Conservation (phyloP, 441 rosid species). For the Macaranga tanarius region DNA sequence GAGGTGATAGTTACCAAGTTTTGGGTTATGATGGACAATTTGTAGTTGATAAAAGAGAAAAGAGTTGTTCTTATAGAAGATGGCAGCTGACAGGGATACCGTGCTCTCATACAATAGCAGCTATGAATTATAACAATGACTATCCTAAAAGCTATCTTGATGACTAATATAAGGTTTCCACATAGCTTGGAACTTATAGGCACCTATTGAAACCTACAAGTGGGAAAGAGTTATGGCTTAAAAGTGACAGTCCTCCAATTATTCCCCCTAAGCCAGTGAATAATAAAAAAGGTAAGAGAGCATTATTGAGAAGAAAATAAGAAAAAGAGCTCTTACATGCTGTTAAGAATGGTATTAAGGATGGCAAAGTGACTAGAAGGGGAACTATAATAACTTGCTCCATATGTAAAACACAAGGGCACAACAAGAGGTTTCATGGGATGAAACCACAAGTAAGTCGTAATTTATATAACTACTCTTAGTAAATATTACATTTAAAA, state of each 20-base stretch:
- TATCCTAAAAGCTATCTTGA: not conserved
- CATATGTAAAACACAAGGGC: not conserved
- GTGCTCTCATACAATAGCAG: not conserved
- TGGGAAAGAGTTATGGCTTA: not conserved
- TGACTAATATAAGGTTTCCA: not conserved
- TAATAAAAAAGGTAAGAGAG: not conserved
- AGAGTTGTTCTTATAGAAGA: not conserved
- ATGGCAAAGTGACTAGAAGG: not conserved
- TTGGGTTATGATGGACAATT: not conserved
- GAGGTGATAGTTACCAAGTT: not conserved
- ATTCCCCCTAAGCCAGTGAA: not conserved
- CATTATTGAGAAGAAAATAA: not conserved
- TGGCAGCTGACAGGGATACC: not conserved
- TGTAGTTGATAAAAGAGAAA: not conserved
- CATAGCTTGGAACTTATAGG: not conserved
- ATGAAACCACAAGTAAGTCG: no score
- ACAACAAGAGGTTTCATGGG: not conserved
- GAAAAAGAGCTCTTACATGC: not conserved
- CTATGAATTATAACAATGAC: not conserved
- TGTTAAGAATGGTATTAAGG: not conserved
- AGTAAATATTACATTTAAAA: no score
- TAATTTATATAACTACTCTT: no score
- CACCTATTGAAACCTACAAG: not conserved
- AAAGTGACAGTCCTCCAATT: not conserved
- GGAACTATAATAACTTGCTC: not conserved